A percentile compares a stretch with the other conserved stretches of the same genome.
These are phyloP conservation scores for Camelina sativa DNA, from an alignment of 345 rosid species.

Conservation along the genomic window DNA sequence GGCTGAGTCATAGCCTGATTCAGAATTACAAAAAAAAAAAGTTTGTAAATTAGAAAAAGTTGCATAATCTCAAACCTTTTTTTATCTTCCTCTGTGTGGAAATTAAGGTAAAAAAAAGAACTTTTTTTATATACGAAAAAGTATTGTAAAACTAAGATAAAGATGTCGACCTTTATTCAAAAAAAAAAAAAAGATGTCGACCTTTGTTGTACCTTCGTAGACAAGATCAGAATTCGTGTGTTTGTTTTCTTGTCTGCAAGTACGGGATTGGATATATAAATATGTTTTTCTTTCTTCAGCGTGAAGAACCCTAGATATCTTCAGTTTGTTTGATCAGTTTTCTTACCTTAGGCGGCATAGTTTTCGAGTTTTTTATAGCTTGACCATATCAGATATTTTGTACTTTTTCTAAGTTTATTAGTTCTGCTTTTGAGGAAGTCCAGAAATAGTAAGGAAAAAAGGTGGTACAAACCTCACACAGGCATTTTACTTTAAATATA, in stretches of 20 bases:
- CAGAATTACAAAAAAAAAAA: background rate
- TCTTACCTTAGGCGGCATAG: slow-evolving; percentile 11
- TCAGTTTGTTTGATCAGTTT: background rate
- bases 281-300: background rate
- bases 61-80: slow-evolving; percentile 11
- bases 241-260: background rate
- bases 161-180: no score
- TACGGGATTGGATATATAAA: background rate
- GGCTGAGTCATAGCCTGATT: slow-evolving; percentile 28
- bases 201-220: slow-evolving; percentile 22
- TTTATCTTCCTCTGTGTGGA: slow-evolving; percentile 15
- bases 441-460: background rate
- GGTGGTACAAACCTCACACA: no score
- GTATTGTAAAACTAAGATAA: slow-evolving; percentile 9
- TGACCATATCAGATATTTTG: no score
- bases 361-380: no score
- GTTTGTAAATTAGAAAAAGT: background rate
- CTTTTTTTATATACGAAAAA: no score
- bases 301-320: slow-evolving; percentile 26
- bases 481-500: no score
- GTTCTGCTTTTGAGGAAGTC: background rate
- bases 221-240: slow-evolving; percentile 3
- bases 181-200: no score
- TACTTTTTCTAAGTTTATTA: background rate
- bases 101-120: background rate